These are phyloP conservation scores for Diaporthe citrichinensis DNA, from an alignment of 2,329 filamentous ascomycete genomes.

Conservation along the genomic window DNA sequence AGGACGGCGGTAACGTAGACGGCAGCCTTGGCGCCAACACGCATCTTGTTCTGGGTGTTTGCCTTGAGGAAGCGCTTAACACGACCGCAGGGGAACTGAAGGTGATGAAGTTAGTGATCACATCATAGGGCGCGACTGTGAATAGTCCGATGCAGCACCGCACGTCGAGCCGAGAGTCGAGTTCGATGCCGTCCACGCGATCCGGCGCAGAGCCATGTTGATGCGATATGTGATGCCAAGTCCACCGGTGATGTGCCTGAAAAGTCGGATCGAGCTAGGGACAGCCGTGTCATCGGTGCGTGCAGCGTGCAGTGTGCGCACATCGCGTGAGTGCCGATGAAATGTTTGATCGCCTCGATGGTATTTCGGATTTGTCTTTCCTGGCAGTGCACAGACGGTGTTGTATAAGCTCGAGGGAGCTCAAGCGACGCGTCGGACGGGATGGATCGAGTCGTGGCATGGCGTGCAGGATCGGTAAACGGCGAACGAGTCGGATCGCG, in stretches of 20 bases:
- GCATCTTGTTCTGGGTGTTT: slow-evolving; percentile 99
- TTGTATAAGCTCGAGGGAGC: slow-evolving; percentile 21
- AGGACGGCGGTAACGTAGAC: slow-evolving; percentile 98
- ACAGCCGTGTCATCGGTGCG: not conserved
- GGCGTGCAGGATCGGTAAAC: slow-evolving; percentile 37
- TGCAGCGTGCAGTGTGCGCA: not conserved
- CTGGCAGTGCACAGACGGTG: slow-evolving; percentile 11
- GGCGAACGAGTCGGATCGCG: slow-evolving; percentile 40
- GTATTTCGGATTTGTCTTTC: not conserved
- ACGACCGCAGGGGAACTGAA: slow-evolving; percentile 97
- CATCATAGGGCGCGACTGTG: not conserved
- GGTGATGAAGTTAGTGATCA: slow-evolving; percentile 36
- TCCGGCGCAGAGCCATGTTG: slow-evolving; percentile 30
- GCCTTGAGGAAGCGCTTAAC: slow-evolving; percentile 99
- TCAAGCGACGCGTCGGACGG: slow-evolving; percentile 38
- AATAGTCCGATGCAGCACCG: slow-evolving; percentile 9
- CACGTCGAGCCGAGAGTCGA: not conserved
- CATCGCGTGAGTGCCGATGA: not conserved
- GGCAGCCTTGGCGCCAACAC: slow-evolving; percentile 97
- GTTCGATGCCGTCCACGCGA: slow-evolving; percentile 29
- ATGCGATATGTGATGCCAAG: slow-evolving; percentile 25
- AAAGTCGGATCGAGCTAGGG: not conserved
- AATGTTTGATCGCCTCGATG: not conserved
- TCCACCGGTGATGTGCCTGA: not conserved
- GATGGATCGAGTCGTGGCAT: slow-evolving; percentile 22